Conservation (phyloP, 2,329 filamentous ascomycete species). For the Lasiodiplodia citricola region DNA sequence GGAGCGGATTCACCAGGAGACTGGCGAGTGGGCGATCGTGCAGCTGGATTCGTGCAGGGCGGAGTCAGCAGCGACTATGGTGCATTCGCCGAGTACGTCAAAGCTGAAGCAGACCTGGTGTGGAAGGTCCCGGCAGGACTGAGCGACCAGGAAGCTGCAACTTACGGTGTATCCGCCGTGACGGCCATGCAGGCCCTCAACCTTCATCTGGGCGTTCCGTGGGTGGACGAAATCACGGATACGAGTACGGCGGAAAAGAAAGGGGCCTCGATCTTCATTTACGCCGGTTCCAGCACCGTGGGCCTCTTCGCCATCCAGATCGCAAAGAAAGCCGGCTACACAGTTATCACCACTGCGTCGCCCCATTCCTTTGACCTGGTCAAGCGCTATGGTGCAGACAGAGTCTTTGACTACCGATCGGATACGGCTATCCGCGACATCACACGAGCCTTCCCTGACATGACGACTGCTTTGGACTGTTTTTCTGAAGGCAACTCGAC, state of each 20-base stretch:
- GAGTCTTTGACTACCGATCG: neutral
- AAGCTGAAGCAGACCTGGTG: neutral
- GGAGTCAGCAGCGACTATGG: neutral
- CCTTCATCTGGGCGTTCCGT: conserved; percentile 26
- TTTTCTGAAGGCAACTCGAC: neutral
- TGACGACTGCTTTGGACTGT: neutral
- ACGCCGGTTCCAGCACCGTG: conserved; percentile 57
- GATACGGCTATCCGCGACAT: conserved; percentile 17
- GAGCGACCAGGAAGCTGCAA: neutral
- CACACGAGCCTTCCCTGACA: conserved; percentile 18
- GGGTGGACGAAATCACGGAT: conserved; percentile 16
- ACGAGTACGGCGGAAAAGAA: neutral
- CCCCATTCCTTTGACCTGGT: conserved; percentile 51
- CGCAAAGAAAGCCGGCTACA: conserved; percentile 49
- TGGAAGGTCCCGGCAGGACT: neutral
- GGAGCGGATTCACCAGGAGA: neutral
- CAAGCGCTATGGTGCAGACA: conserved; percentile 45
- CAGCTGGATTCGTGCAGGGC: neutral
- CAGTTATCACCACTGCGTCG: conserved; percentile 52
- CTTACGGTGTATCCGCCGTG: neutral
- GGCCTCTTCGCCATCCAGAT: conserved; percentile 56
- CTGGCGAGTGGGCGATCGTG: neutral
- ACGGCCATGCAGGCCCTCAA: neutral
- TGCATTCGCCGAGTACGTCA: neutral
- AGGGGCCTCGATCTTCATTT: conserved; percentile 48